Percentiles rank a stretch among this genome's conserved stretches.
Evolutionary conservation across 192 early-diverging fungal genomes (phyloP).

Genomic region (Coemansia sp.): DNA sequence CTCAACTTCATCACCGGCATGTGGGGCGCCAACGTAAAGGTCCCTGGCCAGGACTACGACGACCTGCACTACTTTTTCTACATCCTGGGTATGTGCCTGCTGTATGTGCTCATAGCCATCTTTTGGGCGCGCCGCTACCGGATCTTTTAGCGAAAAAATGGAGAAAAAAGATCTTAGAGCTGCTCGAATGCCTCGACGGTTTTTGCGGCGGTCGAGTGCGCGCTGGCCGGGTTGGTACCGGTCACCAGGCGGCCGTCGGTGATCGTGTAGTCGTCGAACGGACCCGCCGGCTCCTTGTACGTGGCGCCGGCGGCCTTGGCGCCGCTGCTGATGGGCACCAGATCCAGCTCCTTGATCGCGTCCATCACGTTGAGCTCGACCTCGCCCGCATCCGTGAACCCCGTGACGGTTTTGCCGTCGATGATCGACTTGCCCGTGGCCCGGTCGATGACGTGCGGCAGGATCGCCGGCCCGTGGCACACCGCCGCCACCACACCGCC

Average conservation of each 20-base stretch:
- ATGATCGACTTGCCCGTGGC: constrained; percentile 56
- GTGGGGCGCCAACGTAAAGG: constrained; percentile 58
- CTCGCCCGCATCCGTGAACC: constrained; percentile 70
- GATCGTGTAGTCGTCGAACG: constrained; percentile 46
- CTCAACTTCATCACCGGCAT: constrained; percentile 84
- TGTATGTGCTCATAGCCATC: constrained; percentile 35
- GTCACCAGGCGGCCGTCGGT: constrained; percentile 67
- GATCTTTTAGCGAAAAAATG: constrained; percentile 22
- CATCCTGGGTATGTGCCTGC: constrained; percentile 37
- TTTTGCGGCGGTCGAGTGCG: constrained; percentile 47
- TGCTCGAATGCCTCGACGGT: constrained; percentile 32
- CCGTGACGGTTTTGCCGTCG: constrained; percentile 63
- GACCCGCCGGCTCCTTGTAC: constrained; percentile 54
- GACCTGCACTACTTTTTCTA: constrained; percentile 43
- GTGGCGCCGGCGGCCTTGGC: constrained; percentile 52
- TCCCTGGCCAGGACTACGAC: constrained; percentile 44
- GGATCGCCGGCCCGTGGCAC: constrained; percentile 63
- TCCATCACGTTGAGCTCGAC: constrained; percentile 41
- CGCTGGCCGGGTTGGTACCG: constrained; percentile 66
- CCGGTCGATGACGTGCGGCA: constrained; percentile 59
- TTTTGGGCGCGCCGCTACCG: constrained; percentile 30
- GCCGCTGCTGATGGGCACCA: constrained; percentile 45
- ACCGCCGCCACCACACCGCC: constrained; percentile 56
- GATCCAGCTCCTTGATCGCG: constrained; percentile 26
- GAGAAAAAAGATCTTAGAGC: constrained; percentile 9